These are phyloP conservation scores for Aspergillus ustus DNA, from an alignment of 2,329 filamentous ascomycete genomes.

Conservation along the genomic window DNA sequence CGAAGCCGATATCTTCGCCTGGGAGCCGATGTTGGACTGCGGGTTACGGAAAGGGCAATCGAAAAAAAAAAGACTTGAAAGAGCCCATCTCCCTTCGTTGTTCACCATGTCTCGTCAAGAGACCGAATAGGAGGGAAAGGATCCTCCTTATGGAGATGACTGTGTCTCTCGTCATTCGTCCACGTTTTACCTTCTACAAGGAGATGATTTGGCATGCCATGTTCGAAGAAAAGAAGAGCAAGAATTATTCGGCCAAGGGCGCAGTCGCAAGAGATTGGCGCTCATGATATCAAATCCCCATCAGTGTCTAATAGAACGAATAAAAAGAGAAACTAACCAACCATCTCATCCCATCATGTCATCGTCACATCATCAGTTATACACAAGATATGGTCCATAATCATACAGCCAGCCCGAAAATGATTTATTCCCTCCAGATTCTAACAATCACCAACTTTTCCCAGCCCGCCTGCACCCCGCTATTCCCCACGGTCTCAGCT, in stretches of 20 bases:
- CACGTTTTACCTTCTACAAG: not conserved
- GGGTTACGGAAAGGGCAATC: too few relatives aligned
- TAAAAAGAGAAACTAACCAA: slow-evolving; percentile 4
- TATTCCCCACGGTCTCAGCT: slow-evolving; percentile 77
- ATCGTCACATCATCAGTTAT: not conserved
- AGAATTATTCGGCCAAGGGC: not conserved
- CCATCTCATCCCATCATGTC: slow-evolving; percentile 3
- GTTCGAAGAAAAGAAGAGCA: not conserved
- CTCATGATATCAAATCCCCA: not conserved
- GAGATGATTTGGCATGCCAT: not conserved
- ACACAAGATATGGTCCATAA: not conserved
- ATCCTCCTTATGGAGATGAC: too few relatives aligned
- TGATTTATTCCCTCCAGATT: slow-evolving; percentile 67
- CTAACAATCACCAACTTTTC: slow-evolving; percentile 89
- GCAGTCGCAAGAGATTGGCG: not conserved
- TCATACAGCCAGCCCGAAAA: not conserved
- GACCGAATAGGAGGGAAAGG: too few relatives aligned
- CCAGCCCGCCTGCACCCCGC: slow-evolving; percentile 89
- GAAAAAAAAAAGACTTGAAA: too few relatives aligned
- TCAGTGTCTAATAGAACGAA: not conserved
- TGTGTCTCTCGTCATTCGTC: too few relatives aligned
- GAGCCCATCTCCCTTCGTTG: too few relatives aligned
- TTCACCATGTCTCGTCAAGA: too few relatives aligned
- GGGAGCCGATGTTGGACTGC: not conserved
- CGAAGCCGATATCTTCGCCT: not conserved